A percentile compares a stretch with the other conserved stretches of the same genome.
Conservation (phyloP, 768 basidiomycete species). For the Hemileccinum rubropunctum region DNA sequence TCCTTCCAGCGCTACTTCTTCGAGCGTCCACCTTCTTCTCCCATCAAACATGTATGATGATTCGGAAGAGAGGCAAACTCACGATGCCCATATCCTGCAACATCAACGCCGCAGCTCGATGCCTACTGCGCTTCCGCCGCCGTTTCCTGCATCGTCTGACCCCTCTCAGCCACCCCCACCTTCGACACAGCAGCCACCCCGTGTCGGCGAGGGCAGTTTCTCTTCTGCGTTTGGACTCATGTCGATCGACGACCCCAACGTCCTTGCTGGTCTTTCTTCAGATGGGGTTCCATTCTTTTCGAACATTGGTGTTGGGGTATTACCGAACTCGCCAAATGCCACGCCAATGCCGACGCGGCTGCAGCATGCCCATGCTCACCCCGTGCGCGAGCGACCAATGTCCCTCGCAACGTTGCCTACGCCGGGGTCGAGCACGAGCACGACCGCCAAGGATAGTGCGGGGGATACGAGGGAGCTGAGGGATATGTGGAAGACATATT, state of each 20-base stretch:
- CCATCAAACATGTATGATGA: conserved; percentile 24
- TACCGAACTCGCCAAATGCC: conserved; percentile 41
- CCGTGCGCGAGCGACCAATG: conserved; percentile 20
- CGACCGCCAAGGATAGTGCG: conserved; percentile 28
- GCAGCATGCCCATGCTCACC: conserved; percentile 19
- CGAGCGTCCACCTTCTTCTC: conserved; percentile 49
- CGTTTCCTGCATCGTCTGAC: conserved; percentile 5
- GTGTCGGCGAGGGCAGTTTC: conserved; percentile 38
- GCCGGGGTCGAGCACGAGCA: conserved; percentile 18
- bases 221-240: conserved; percentile 70
- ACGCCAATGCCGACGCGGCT: conserved; percentile 45
- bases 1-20: conserved; percentile 54
- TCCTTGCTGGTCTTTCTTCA: conserved; percentile 56
- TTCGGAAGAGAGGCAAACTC: conserved; percentile 25
- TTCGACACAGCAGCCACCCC: conserved; percentile 12
- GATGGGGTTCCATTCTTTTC: conserved; percentile 68
- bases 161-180: conserved; percentile 4
- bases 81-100: conserved; percentile 12
- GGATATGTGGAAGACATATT: conserved; percentile 74
- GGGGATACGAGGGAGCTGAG: conserved; percentile 44
- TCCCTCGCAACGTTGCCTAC: conserved; percentile 31
- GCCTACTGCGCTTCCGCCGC: conserved; percentile 11
- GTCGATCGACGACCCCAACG: conserved; percentile 71
- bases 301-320: conserved; percentile 21
- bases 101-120: conserved; percentile 19